Percentiles rank a stretch among this genome's conserved stretches.
phyloP scores from a whole-genome alignment of 768 basidiomycete species.

The Termitomyces sp. region DNA sequence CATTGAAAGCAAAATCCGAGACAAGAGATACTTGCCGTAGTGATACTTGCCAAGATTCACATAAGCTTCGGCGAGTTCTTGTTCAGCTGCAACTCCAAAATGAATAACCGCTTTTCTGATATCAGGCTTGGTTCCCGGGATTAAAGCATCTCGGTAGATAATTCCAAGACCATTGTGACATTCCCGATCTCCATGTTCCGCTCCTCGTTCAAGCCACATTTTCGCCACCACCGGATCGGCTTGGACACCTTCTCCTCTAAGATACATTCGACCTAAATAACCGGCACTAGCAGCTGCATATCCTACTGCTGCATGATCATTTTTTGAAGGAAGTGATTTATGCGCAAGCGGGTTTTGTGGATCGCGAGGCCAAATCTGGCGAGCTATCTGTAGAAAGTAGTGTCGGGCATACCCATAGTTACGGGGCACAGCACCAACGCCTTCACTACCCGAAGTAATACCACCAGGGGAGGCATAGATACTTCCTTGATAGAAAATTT shows the following conservation, averaged over 20 bases:
- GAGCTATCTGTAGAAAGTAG: constrained; percentile 83
- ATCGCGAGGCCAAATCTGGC: constrained; percentile 86
- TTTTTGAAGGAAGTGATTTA: constrained; percentile 36
- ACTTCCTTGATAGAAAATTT: constrained; percentile 94
- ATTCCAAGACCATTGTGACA: constrained; percentile 88
- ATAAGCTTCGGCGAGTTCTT: constrained; percentile 89
- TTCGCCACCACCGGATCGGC: constrained; percentile 70
- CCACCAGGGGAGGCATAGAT: constrained; percentile 80
- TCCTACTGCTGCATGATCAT: constrained; percentile 43
- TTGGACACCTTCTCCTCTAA: constrained; percentile 89
- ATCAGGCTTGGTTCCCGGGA: constrained; percentile 61
- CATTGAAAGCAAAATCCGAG: not conserved
- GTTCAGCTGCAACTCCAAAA: constrained; percentile 76
- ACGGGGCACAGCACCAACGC: constrained; percentile 82
- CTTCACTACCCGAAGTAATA: constrained; percentile 81
- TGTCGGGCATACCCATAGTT: constrained; percentile 70
- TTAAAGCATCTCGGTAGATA: constrained; percentile 85
- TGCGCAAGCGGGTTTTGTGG: constrained; percentile 48
- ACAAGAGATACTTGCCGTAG: constrained; percentile 38
- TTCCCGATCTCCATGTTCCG: constrained; percentile 77
- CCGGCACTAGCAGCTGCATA: constrained; percentile 79
- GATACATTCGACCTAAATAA: constrained; percentile 89
- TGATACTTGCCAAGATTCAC: constrained; percentile 85
- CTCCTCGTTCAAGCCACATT: constrained; percentile 93
- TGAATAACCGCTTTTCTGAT: constrained; percentile 53